Evolutionary conservation across 805 yeast genomes (phyloP).

Genomic region (Cyberlindnera euphorbiiphila): DNA sequence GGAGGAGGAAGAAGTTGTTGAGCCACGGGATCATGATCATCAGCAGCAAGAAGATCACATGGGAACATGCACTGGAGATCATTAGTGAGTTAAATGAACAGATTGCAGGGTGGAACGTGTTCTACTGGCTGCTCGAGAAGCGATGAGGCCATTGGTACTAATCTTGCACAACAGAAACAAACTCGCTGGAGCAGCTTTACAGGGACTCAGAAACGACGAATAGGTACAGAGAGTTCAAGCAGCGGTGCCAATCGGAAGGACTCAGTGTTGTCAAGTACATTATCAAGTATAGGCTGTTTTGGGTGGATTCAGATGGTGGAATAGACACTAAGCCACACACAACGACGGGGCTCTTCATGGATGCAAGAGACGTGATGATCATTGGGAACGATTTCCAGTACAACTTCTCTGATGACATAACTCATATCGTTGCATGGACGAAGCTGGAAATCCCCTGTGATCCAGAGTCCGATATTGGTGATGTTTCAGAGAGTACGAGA

Average conservation of each 20-base stretch:
- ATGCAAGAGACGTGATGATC: constrained; percentile 35
- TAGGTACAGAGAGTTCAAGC: constrained; percentile 45
- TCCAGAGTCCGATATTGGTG: constrained; percentile 49
- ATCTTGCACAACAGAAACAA: constrained; percentile 7
- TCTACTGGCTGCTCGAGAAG: too few species aligned
- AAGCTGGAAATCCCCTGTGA: constrained; percentile 42
- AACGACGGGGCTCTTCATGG: constrained; percentile 23
- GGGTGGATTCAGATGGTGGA: constrained; percentile 38
- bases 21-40: constrained; percentile 4
- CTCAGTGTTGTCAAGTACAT: constrained; percentile 47
- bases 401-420: constrained; percentile 45
- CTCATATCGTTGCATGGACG: constrained; percentile 67
- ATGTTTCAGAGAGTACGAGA: constrained; percentile 35
- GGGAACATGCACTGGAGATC: constrained; percentile 14
- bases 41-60: constrained; percentile 13
- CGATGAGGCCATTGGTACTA: constrained; percentile 1
- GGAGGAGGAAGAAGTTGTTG: too few species aligned
- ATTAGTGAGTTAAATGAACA: constrained; percentile 11
- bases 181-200: constrained; percentile 27
- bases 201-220: constrained; percentile 43
- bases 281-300: constrained; percentile 42
- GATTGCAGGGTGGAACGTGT: not conserved
- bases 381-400: constrained; percentile 65
- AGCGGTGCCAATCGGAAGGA: constrained; percentile 31
- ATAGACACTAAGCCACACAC: constrained; percentile 18